Base-by-base conservation (phyloP, 176 grass and related monocot species). In the Avena sativa region DNA sequence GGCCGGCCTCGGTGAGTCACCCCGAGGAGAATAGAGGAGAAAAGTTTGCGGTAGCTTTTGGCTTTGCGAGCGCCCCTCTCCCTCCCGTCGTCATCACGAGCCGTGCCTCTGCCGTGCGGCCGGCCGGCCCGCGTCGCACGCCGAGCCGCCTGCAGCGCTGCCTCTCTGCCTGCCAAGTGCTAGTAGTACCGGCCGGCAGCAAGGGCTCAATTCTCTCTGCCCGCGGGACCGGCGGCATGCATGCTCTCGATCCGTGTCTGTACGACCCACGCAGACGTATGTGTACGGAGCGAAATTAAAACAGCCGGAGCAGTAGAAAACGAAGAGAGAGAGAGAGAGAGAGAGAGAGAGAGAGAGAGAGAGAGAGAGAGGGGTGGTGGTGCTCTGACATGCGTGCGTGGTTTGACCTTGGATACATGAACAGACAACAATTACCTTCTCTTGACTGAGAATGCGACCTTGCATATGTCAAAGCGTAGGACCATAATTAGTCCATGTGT, bases 41-140 rank as follows among this genome's bases (percentile, higher is more conserved):
- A 84, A 87, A 50, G 55, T 0, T 15, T 15, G 50, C 8, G 4
- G 69, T 17, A 36, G 4, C 23, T 51, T 87, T 66, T 6, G 10
- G 55, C 28, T 73, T 73, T 72, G 78, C 30, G 46, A 53, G 57
- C 58, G 32, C 32, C 32, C 32, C 32, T 34, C 32, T 34, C 32
- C 6, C n/a, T 74, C n/a, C 59, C n/a, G 79, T 83, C 86, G 79
- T 83, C 86, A 83, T 83, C 79, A 68, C 70, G 15, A 23, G 44
- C 48, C 13, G 2, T 56, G n/a, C n/a, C 46, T 5, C 64, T 64
- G 61, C 16, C 50, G 49, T 12, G 74, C 51, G 75, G 34, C 44
- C 61, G 62, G 79, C 30, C 80, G 16, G 4, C 9, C 79, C 5
- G 30, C 81, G 11, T 38, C 48, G 63, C 51, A 57, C 66, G 66